These are phyloP conservation scores for Globisporangium canariense DNA, from an alignment of 352 stramenopile genomes.

Conservation along the genomic window DNA sequence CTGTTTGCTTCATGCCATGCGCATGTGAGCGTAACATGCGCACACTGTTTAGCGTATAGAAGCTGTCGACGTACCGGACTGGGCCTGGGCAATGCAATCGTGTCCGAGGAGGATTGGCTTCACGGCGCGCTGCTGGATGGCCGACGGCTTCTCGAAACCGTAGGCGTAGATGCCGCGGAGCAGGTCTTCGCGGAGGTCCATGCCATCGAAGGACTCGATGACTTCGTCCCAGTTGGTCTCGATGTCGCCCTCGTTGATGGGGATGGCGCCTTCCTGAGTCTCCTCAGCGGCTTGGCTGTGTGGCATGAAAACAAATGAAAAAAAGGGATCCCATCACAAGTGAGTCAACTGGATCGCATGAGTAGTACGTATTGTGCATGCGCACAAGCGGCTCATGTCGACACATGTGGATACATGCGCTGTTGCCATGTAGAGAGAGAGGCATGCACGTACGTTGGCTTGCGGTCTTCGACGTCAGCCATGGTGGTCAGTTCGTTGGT, in stretches of 20 bases:
- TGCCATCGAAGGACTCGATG: conserved; percentile 98
- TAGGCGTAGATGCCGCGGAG: conserved; percentile 99
- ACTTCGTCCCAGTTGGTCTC: conserved; percentile 99
- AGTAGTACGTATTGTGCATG: not conserved
- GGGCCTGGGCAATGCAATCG: conserved; percentile 98
- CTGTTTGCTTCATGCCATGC: not conserved
- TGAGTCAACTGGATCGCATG: not conserved
- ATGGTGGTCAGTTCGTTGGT: conserved; percentile 32
- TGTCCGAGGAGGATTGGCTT: conserved; percentile 97
- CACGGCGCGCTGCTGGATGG: conserved; percentile 99
- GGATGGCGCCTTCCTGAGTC: conserved; percentile 60
- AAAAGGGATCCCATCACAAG: not conserved
- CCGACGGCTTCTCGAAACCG: conserved; percentile 99
- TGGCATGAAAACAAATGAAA: not conserved
- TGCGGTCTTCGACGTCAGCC: conserved; percentile 77
- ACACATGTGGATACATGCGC: not conserved
- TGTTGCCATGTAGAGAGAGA: not conserved
- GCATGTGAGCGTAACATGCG: too few species aligned
- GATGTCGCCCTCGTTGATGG: conserved; percentile 92
- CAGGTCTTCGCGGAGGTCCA: conserved; percentile 98
- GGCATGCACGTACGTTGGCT: conserved; percentile 41
- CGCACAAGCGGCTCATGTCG: not conserved
- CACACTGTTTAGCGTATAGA: not conserved
- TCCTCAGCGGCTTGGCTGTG: conserved; percentile 59
- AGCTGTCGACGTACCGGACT: conserved; percentile 85